A percentile compares a stretch with the other conserved stretches of the same genome.
Conservation (phyloP, 371 early-diverging fungal species). For the Mucor racemosus region DNA sequence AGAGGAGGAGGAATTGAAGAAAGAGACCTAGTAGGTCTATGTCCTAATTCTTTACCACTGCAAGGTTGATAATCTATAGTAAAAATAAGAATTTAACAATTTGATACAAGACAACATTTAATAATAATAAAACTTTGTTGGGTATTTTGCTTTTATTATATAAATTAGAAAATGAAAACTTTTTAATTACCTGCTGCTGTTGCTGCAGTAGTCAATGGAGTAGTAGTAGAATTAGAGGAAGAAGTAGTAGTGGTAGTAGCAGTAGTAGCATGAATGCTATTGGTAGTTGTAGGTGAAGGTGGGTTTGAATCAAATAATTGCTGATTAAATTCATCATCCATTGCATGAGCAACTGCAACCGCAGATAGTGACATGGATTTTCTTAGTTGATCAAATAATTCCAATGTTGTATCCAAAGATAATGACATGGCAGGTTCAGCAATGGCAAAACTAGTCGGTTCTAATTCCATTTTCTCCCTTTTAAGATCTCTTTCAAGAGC, state of each 20-base stretch:
- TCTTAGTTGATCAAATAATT: slow-evolving; percentile 60
- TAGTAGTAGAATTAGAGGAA: not conserved
- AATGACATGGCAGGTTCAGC: slow-evolving; percentile 64
- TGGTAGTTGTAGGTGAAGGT: slow-evolving; percentile 18
- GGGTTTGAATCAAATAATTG: slow-evolving; percentile 54
- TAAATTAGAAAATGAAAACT: slow-evolving; percentile 8
- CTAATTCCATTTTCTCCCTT: slow-evolving; percentile 85
- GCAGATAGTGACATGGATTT: slow-evolving; percentile 51
- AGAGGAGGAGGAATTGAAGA: slow-evolving; percentile 10
- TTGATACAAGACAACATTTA: not conserved
- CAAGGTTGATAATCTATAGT: slow-evolving; percentile 12
- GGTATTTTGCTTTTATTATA: not conserved
- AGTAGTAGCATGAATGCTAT: slow-evolving; percentile 7
- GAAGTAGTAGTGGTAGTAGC: slow-evolving; percentile 1
- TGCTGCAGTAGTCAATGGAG: slow-evolving; percentile 3
- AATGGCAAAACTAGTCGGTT: slow-evolving; percentile 76
- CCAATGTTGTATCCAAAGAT: slow-evolving; percentile 62
- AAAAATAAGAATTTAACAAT: not conserved
- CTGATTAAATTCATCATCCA: slow-evolving; percentile 17
- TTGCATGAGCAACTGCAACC: slow-evolving; percentile 37
- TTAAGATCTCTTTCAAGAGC: slow-evolving; percentile 98
- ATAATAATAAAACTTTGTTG: not conserved
- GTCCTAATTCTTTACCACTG: slow-evolving; percentile 1
- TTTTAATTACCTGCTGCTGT: slow-evolving; percentile 28
- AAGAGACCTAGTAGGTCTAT: slow-evolving; percentile 14